Evolutionary conservation across 139 green algal species (phyloP), one percentile per base, ranked within the genome.

Genomic region (Asterochloris sp.): DNA sequence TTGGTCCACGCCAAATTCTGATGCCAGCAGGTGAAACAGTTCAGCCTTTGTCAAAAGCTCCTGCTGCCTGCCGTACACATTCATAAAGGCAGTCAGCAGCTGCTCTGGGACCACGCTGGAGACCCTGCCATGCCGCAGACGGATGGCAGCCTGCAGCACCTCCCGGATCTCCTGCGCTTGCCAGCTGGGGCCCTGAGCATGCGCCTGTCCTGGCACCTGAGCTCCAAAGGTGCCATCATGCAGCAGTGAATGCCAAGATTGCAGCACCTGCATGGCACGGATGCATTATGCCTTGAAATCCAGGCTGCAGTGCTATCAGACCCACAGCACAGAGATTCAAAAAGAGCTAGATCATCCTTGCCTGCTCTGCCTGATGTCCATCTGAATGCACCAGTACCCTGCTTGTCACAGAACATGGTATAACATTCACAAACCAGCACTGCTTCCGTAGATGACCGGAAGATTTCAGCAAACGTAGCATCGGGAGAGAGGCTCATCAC

Each of bases 11-110:
- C 85, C 85, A 76, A 92, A 84, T 21, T 88, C 79, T 2, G 21
- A 11, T 0, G 82, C 80, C n/a, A 92, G 78, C 47, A 84, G 69
- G 13, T 71, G 84, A 62, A 92, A 86, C 11, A 92, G 81, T 8
- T 54, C 61, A 26, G 81, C 28, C 27, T 67, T 66, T 15, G 82
- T 63, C 10, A 27, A 1, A 10, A 23, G 14, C 13, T 71, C 69
- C 60, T 81, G 64, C 10, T 76, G 47, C 23, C 63, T 69, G 21
- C 73, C 76, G 75, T 89, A 87, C 0, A 83, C 69, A 21, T 62
- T 11, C 47, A 87, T 73, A n/a, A 87, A 85, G 13, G 79, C 38
- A 10, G 74, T 71, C 4, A 83, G 79, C 21, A 91, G 62, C 66
- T 90, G 76, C 67, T 90, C 87, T 14, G 87, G 84, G 28, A 89